Conservation (phyloP, 176 grass and related monocot species). For the Tuctoria greenei region DNA sequence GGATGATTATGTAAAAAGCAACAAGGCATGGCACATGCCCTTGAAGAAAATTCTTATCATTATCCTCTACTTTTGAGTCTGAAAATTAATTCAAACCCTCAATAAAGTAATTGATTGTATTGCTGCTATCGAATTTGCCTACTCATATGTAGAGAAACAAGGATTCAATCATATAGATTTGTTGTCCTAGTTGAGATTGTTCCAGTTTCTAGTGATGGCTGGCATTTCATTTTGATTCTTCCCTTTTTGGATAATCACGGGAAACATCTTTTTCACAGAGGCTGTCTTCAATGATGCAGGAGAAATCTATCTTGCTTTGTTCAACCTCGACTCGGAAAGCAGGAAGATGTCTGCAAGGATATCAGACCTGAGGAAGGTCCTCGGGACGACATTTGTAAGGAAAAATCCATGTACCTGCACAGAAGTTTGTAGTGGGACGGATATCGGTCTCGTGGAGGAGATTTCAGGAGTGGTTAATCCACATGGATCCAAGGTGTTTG, state of each 20-base stretch:
- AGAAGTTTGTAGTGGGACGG: slow-evolving; percentile 58
- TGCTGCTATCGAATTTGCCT: background rate
- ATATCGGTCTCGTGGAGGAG: slow-evolving; percentile 12
- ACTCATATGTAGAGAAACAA: background rate
- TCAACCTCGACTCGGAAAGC: slow-evolving; percentile 57
- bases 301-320: slow-evolving; percentile 83
- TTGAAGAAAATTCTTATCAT: background rate
- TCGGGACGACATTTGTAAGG: slow-evolving; percentile 35
- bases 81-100: background rate
- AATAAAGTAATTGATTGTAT: background rate
- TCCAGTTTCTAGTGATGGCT: background rate
- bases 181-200: background rate
- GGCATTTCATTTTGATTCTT: background rate
- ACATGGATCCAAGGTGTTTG: slow-evolving; percentile 66
- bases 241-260: background rate
- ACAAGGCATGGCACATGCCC: background rate
- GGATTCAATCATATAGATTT: background rate
- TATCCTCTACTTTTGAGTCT: background rate
- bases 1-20: background rate
- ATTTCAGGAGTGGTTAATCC: slow-evolving; percentile 52
- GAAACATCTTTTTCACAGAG: background rate
- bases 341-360: slow-evolving; percentile 46
- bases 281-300: slow-evolving; percentile 40
- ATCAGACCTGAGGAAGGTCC: slow-evolving; percentile 54
- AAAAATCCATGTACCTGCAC: slow-evolving; percentile 46